phyloP scores from a whole-genome alignment of 2,329 filamentous ascomycete genomes.

The Trichoderma aggressivum region DNA sequence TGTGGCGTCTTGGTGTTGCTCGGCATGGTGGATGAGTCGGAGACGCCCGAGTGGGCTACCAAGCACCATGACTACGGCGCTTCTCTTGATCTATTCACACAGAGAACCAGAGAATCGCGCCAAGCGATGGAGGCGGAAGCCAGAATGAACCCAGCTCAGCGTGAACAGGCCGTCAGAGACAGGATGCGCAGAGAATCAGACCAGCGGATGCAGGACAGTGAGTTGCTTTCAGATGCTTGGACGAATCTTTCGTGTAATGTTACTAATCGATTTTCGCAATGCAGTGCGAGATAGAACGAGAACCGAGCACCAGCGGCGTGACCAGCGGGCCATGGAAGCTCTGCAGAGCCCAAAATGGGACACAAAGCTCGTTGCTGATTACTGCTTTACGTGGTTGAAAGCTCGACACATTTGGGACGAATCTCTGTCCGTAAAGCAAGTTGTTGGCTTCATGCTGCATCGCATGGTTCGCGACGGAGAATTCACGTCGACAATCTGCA shows the following conservation, averaged over 20 bases:
- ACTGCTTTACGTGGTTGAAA: slow-evolving; percentile 45
- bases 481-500: slow-evolving; percentile 40
- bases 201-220: slow-evolving; percentile 46
- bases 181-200: slow-evolving; percentile 42
- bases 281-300: slow-evolving; percentile 44
- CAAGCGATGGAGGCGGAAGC: slow-evolving; percentile 43
- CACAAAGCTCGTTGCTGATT: slow-evolving; percentile 43
- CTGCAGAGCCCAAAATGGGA: slow-evolving; percentile 54
- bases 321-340: slow-evolving; percentile 47
- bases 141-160: slow-evolving; percentile 41
- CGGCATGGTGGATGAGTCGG: slow-evolving; percentile 44
- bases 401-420: slow-evolving; percentile 26
- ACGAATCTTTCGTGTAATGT: neutral
- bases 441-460: slow-evolving; percentile 47
- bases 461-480: slow-evolving; percentile 50
- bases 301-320: slow-evolving; percentile 40
- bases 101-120: slow-evolving; percentile 39
- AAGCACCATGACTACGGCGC: slow-evolving; percentile 37
- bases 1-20: slow-evolving; percentile 59
- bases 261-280: neutral
- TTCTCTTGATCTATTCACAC: slow-evolving; percentile 32
- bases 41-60: slow-evolving; percentile 55
- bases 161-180: slow-evolving; percentile 39
- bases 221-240: slow-evolving; percentile 23
- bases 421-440: slow-evolving; percentile 35